Evolutionary conservation across 345 rosid genomes (phyloP).

Genomic region (Eucalyptus decipiens): DNA sequence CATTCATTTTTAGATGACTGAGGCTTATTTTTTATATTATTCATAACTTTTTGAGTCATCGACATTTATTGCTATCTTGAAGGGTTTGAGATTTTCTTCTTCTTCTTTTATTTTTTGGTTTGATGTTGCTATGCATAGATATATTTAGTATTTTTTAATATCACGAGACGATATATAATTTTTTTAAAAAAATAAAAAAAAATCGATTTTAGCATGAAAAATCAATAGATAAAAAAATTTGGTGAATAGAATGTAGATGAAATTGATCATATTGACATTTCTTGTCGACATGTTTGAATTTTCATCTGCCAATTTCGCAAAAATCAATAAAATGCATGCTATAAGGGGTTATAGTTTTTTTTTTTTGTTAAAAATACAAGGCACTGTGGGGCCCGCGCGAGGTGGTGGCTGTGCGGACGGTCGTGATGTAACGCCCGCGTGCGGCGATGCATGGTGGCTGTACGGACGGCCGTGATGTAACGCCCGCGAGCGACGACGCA

Average conservation of each 20-base stretch:
- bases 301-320: not conserved
- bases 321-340: not conserved
- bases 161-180: too few species aligned
- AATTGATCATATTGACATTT: not conserved
- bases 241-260: not conserved
- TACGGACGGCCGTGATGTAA: not conserved
- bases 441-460: not conserved
- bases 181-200: not conserved
- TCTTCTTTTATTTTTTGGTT: not conserved
- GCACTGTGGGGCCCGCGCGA: not conserved
- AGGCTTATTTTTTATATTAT: too few species aligned
- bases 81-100: not conserved
- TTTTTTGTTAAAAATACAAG: not conserved
- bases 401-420: not conserved
- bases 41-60: too few species aligned
- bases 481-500: not conserved
- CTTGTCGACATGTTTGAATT: not conserved
- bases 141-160: too few species aligned
- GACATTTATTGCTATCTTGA: too few species aligned
- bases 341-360: too few species aligned
- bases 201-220: not conserved
- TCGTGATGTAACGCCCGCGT: not conserved
- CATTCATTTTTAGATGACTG: not conserved
- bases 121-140: not conserved
- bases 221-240: not conserved